Evolutionary conservation across 108 stramenopile genomes (phyloP), one percentile per base, ranked within the genome.

Genomic region (Nitzschia inconspicua): DNA sequence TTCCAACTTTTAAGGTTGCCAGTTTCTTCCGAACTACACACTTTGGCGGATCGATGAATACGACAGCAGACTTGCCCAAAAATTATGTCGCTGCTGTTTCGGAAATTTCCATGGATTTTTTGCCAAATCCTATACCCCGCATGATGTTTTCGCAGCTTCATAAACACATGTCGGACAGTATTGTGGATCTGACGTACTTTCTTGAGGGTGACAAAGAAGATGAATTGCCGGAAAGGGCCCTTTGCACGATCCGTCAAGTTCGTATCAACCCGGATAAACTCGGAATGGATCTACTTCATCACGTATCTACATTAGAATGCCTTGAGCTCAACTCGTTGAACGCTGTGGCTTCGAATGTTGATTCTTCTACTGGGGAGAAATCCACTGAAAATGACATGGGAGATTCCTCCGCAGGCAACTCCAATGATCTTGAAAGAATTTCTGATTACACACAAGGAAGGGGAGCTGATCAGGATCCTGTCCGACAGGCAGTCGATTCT

Each of bases 41-140:
- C 49, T 88, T 84, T 52, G 83, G 83, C 8, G 79, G 81, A 6
- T 52, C 74, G 10, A 24, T 79, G 18, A 67, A 67, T 34, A 44
- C 11, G 1, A 42, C 66, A 67, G 20, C 25, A 24, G 16, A 28
- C 0, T 31, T 73, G n/a, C 79, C 80, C 8, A 72, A 56, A 22
- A 88, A 88, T 40, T 88, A 88, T 36, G 55, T 82, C 23, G 50
- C 70, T 3, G n/a, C 64, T 22, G 73, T 60, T n/a, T 57, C 24
- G 32, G 7, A 46, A 36, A 20, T 47, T 41, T 27, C 31, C 14
- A 35, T 40, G 7, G 36, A 25, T 14, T 46, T 48, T 9, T 28
- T 57, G n/a, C 54, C 51, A 40, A 64, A 50, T 27, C 1, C 56
- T 10, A 13, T 72, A 0, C 36, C 55, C 5, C 24, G 20, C n/a